A percentile compares a stretch with the other conserved stretches of the same genome.
phyloP scores from a whole-genome alignment of 1,284 basidiomycete genomes.

The Ceratobasidium sp. region DNA sequence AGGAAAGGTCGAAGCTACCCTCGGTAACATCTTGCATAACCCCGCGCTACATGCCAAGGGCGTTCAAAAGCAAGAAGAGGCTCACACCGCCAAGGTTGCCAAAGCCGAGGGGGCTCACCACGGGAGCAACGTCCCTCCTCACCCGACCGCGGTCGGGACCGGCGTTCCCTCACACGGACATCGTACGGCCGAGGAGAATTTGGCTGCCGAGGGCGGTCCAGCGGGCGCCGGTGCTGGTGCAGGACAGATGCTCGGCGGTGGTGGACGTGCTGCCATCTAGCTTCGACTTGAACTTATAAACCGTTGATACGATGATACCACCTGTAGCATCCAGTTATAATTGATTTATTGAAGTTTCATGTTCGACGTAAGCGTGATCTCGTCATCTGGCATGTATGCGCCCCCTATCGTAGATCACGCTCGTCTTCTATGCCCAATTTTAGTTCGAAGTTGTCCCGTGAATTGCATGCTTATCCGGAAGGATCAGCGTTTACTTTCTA shows the following conservation, averaged over 20 bases:
- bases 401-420: no score
- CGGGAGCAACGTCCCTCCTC: neutral
- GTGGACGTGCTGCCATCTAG: no score
- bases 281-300: no score
- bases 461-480: no score
- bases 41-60: conserved; percentile 25
- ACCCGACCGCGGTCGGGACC: no score
- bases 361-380: neutral
- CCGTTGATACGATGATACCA: no score
- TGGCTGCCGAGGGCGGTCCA: conserved; percentile 16
- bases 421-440: no score
- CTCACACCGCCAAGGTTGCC: conserved; percentile 9
- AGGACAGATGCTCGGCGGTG: no score
- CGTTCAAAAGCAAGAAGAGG: conserved; percentile 24
- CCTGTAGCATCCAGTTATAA: no score
- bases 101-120: neutral
- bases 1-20: conserved; percentile 26
- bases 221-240: conserved; percentile 15
- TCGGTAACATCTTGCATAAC: conserved; percentile 22
- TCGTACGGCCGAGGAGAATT: conserved; percentile 2
- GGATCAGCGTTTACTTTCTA: no score
- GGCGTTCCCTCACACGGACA: neutral
- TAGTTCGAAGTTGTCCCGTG: no score
- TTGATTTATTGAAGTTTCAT: no score
- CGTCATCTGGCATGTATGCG: neutral